These are phyloP conservation scores for Talaromyces rugulosus DNA, from an alignment of 2,329 filamentous ascomycete species.

Conservation along the genomic window DNA sequence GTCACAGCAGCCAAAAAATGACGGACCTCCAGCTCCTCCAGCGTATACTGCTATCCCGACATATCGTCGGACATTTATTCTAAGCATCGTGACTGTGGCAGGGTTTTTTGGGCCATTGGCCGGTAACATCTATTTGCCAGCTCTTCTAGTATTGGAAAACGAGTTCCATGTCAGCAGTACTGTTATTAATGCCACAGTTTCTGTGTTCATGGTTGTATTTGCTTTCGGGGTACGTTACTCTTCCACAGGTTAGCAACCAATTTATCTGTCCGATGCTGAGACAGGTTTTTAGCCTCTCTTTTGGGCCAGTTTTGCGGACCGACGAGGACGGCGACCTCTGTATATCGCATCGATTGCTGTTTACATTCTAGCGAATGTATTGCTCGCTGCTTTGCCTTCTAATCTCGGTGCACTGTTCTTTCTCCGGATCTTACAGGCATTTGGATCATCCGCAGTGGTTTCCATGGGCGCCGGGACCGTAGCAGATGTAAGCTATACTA, in stretches of 20 bases:
- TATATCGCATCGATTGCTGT: conserved; percentile 39
- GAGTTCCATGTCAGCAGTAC: conserved; percentile 35
- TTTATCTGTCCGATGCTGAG: background rate
- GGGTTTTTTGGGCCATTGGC: conserved; percentile 43
- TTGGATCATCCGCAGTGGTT: conserved; percentile 41
- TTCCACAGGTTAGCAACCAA: background rate
- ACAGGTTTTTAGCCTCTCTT: background rate
- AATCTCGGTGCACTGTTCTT: conserved; percentile 36
- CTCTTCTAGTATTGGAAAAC: conserved; percentile 33
- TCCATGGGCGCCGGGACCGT: conserved; percentile 44
- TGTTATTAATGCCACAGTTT: conserved; percentile 42
- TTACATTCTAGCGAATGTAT: conserved; percentile 37
- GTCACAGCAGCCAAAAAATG: background rate
- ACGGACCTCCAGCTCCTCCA: conserved; percentile 8
- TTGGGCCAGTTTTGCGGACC: background rate
- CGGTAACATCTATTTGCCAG: conserved; percentile 44
- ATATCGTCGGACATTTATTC: conserved; percentile 33
- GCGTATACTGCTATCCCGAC: conserved; percentile 38
- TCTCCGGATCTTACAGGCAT: conserved; percentile 40
- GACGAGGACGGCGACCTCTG: conserved; percentile 36
- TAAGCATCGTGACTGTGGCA: conserved; percentile 37
- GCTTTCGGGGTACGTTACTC: conserved; percentile 30
- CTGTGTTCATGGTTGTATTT: conserved; percentile 44
- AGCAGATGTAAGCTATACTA: conserved; percentile 25
- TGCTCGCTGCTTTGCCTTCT: conserved; percentile 36